Evolutionary conservation across 441 rosid genomes (phyloP), one percentile per base, ranked within the genome.

Genomic region (Pelargonium citronellum): DNA sequence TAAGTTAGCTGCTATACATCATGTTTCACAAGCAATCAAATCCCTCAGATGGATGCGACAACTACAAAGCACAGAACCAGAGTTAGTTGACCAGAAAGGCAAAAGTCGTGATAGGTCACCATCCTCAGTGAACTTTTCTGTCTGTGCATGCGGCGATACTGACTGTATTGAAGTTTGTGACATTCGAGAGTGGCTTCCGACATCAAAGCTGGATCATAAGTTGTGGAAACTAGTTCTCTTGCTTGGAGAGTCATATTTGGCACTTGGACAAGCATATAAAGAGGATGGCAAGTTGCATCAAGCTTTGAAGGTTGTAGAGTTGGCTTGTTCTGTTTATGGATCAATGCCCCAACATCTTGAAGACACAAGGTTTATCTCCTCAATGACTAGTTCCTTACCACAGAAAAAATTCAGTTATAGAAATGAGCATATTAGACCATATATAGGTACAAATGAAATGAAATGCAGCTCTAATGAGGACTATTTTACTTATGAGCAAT

Each of bases 101-200:
- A 66, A 69, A 46, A 64, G 75, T 79, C 71, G 75, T 73, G 82
- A 74, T 77, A 74, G 61, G 63, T 63, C 77, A 16, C 81, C 84
- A 63, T 68, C 90, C 60, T 73, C 86, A 20, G 60, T 55, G 37
- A 82, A 83, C 63, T 77, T 88, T 75, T 85, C 91, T 53, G 87
- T 87, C 70, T 94, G 98, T 79, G 81, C 90, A 39, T 94, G 98
- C 80, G 98, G 97, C 81, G 96, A 94, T 85, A 75, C 91, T 63
- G 98, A 94, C 74, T 94, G 98, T 82, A 91, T 94, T 75, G 97
- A 91, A 82, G 91, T 94, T 72, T 94, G 97, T 74, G 98, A 94
- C 79, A 90, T 94, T 73, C 85, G 90, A 67, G 91, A 89, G 71
- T 94, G 98, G 98, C 87, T 94, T 65, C 96, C 95, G 71, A 91